Evolutionary conservation across 768 basidiomycete species (phyloP), one percentile per base, ranked within the genome.

Genomic region (Leucosporidium yakuticum): DNA sequence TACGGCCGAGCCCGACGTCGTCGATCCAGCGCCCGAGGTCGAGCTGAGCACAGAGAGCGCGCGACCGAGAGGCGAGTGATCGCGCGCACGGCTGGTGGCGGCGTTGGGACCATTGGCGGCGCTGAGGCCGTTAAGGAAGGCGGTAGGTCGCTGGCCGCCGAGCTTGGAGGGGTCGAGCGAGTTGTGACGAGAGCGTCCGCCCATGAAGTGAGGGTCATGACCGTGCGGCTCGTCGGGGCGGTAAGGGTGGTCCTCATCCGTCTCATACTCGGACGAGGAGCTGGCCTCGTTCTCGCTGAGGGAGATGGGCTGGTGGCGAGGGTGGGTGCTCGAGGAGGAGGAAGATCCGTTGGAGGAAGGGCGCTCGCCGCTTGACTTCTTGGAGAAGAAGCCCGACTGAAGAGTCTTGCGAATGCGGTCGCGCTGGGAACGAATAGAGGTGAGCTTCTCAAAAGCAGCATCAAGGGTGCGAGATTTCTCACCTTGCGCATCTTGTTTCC

Each of bases 401-500:
- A 73, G 67, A 27, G 66, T 62, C n/a, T 64, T 60, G 34, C 69
- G 69, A 34, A 73, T 64, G 20, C 69, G 68, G 36, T 73, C 72
- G 34, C 72, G 68, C 72, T 73, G 53, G 1, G 8, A 25, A 32
- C 44, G 23, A 14, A 19, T 17, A 0, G 44, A 20, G 58, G 57
- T 44, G 8, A 44, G 14, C 29, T 29, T 25, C 0, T 21, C 2
- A 20, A 4, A 12, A 12, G 49, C 39, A 1, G 44, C 11, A 32
- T 17, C 17, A 23, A 44, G 17, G 54, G 0, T 0, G 15, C 20
- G 23, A 17, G 9, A 20, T 11, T 14, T 51, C 76, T 17, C 34
- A 80, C 80, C 76, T 87, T 95, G 62, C 88, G 83, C 65, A 85
- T 84, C 64, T 84, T 84, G 39, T 81, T 81, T 67, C 89, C 89